Conservation (phyloP, 2,329 filamentous ascomycete genomes). For the Coniochaeta ligniaria region DNA sequence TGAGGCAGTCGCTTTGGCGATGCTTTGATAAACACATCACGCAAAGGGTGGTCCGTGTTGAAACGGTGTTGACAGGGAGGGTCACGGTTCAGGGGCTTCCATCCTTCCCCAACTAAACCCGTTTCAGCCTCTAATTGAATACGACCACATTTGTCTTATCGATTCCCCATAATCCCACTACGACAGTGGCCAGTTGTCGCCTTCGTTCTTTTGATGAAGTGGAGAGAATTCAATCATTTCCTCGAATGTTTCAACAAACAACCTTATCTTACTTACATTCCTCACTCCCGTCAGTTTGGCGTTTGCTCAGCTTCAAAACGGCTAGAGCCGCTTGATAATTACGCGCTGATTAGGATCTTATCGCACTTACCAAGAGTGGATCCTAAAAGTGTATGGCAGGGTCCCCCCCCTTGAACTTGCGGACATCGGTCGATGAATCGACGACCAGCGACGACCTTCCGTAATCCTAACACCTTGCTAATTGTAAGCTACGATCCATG, state of each 20-base stretch:
- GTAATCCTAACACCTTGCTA: neutral
- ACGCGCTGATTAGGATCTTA: conserved; percentile 1
- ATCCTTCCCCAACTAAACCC: conserved; percentile 12
- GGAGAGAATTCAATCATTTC: neutral
- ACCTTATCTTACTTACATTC: neutral
- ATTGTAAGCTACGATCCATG: neutral
- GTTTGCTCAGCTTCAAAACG: neutral
- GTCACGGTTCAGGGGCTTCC: neutral
- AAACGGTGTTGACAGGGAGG: neutral
- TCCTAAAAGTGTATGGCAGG: neutral
- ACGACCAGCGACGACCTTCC: neutral
- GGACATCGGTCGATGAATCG: neutral
- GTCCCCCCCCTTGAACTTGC: neutral
- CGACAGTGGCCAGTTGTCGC: neutral
- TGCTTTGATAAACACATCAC: neutral
- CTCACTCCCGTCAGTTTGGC: neutral
- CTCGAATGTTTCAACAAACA: neutral
- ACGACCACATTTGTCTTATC: neutral
- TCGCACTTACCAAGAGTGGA: neutral
- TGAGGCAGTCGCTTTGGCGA: neutral
- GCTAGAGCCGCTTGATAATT: neutral
- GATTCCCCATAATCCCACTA: neutral
- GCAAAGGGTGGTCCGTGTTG: neutral
- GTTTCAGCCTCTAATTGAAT: conserved; percentile 12
- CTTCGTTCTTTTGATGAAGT: conserved; percentile 3